These are phyloP conservation scores for Trichocomaceae sp. DNA, from an alignment of 2,329 filamentous ascomycete species.

Conservation along the genomic window DNA sequence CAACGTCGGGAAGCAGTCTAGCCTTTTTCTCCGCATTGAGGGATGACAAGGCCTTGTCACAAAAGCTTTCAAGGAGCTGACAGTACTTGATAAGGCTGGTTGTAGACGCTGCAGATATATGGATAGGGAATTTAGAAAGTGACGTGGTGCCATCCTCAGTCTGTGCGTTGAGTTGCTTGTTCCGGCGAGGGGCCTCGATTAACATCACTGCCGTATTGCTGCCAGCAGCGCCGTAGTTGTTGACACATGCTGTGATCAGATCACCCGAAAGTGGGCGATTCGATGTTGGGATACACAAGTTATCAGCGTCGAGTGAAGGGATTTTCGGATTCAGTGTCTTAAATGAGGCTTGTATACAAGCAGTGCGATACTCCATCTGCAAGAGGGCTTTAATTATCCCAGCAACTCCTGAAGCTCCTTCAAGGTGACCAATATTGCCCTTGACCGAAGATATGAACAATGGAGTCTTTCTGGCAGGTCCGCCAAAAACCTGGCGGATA, in stretches of 20 bases:
- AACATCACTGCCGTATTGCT: conserved; percentile 36
- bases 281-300: neutral
- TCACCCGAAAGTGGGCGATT: conserved; percentile 15
- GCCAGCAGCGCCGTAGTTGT: conserved; percentile 32
- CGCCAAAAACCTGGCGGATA: conserved; percentile 28
- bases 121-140: neutral
- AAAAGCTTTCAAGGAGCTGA: too few species aligned
- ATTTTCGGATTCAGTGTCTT: neutral
- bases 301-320: neutral
- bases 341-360: neutral
- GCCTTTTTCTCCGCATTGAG: too few species aligned
- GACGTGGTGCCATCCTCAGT: conserved; percentile 25
- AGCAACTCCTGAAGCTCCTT: conserved; percentile 7
- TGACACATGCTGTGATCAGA: conserved; percentile 14
- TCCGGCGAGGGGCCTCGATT: conserved; percentile 10
- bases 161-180: too few species aligned
- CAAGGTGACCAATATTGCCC: neutral
- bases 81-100: too few species aligned
- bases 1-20: too few species aligned
- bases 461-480: conserved; percentile 31
- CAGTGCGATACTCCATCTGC: neutral
- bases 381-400: conserved; percentile 7
- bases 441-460: conserved; percentile 12
- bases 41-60: too few species aligned
- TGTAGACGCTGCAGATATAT: neutral